Evolutionary conservation across 2,329 filamentous ascomycete species (phyloP), one percentile per base, ranked within the genome.

Genomic region (Colletotrichum viniferum): DNA sequence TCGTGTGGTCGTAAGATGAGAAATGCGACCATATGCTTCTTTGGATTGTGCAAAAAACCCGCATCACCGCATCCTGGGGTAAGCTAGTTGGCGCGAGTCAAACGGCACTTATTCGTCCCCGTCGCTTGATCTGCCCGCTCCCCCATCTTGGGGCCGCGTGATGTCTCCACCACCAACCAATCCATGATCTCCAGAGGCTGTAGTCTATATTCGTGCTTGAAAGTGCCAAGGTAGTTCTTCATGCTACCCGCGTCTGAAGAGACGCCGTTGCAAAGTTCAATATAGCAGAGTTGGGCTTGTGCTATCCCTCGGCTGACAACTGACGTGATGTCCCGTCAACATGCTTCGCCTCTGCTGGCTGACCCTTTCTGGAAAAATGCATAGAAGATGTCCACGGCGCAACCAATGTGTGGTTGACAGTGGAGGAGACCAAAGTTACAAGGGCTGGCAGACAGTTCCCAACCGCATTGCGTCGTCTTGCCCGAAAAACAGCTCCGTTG

Each of bases 51-150:
- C 14, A 56, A 61, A 61, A 71, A 38, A 24, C 66, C 69, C 55
- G 30, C 38, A 62, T 48, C 56, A 32, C 56, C 63, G 63, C 73
- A 68, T 75, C 28, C 62, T 52, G 63, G 73, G 73, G 48, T 73
- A 26, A 26, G 69, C 63, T 63, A 38, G 69, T 63, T 60, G 69
- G 73, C 73, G 38, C 62, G 73, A 74, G 73, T 74, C 73, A 74
- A 73, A 58, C 69, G 69, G 55, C 62, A 72, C 69, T 72, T 58
- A 26, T 43, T 34, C 62, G 38, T 56, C n/a, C n/a, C 69, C 62
- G 55, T 67, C 63, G 73, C 62, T 74, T 65, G 61, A 71, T 55
- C 68, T 74, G 55, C 24, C 72, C 38, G 63, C 62, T 38, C 69
- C n/a, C 69, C 30, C 65, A 62, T 48, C 24, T 43, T 30, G 43